phyloP scores from a whole-genome alignment of 2,329 filamentous ascomycete species.

The Trichoderma atrobrunneum region DNA sequence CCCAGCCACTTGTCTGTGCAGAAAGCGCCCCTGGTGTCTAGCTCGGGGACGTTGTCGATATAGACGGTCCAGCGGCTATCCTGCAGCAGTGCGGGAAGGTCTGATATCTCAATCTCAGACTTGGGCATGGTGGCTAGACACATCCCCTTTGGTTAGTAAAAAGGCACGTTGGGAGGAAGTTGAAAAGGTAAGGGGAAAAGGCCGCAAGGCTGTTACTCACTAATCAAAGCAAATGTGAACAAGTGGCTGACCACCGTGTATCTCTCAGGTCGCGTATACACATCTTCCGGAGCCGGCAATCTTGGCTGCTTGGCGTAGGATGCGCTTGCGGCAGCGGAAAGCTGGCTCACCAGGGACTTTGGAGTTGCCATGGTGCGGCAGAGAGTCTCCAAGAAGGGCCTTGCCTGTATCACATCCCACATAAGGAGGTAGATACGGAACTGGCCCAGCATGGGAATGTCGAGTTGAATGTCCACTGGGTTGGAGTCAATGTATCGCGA shows the following conservation, averaged over 20 bases:
- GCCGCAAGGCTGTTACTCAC: constrained; percentile 38
- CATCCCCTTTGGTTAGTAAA: not conserved
- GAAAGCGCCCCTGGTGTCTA: constrained; percentile 48
- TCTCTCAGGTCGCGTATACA: constrained; percentile 63
- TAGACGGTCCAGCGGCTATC: constrained; percentile 71
- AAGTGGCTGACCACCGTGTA: constrained; percentile 67
- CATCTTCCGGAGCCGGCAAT: constrained; percentile 57
- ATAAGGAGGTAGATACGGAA: constrained; percentile 73
- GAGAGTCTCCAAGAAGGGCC: constrained; percentile 58
- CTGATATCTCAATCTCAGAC: constrained; percentile 60
- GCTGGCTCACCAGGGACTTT: constrained; percentile 56
- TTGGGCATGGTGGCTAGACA: constrained; percentile 57
- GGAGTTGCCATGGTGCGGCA: constrained; percentile 52
- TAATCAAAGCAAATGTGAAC: constrained; percentile 68
- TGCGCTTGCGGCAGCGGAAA: constrained; percentile 56
- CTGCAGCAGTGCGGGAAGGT: constrained; percentile 61
- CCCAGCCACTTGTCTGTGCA: constrained; percentile 71
- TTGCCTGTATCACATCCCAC: constrained; percentile 56
- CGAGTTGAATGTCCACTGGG: constrained; percentile 72
- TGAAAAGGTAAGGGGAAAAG: not conserved
- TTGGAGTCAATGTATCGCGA: constrained; percentile 76
- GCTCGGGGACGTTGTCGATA: constrained; percentile 61
- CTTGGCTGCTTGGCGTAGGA: constrained; percentile 62
- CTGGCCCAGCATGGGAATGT: constrained; percentile 74
- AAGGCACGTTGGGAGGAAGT: not conserved